These are phyloP conservation scores for Linnemannia hyalina DNA, from an alignment of 192 early-diverging fungal genomes.

Conservation along the genomic window DNA sequence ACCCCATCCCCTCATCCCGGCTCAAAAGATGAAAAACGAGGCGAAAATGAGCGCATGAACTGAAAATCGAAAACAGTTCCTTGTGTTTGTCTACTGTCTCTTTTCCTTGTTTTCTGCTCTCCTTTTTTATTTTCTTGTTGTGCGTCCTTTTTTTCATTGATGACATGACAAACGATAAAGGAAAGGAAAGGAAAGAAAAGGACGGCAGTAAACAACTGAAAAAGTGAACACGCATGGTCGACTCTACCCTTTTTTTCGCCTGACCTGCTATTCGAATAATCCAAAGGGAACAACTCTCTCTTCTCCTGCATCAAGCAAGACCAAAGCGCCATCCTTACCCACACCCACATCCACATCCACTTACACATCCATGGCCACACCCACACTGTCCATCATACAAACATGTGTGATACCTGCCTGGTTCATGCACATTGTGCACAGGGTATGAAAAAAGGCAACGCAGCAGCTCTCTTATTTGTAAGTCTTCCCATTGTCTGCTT, in stretches of 20 bases:
- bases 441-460: neutral
- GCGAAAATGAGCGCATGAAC: conserved; percentile 2
- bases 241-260: neutral
- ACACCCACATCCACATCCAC: neutral
- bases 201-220: neutral
- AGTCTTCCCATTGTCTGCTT: neutral
- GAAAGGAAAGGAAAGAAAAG: neutral
- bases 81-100: neutral
- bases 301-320: too few species aligned
- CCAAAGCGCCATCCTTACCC: neutral
- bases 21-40: neutral
- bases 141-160: neutral
- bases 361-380: neutral
- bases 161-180: neutral
- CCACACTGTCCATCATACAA: neutral
- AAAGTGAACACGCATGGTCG: neutral
- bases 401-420: neutral
- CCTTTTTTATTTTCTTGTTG: neutral
- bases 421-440: neutral
- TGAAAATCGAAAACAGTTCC: neutral
- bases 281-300: neutral
- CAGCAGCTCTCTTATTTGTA: neutral
- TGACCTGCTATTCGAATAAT: neutral
- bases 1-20: neutral
- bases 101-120: neutral